A percentile compares a stretch with the other conserved stretches of the same genome.
phyloP scores from a whole-genome alignment of 1,284 basidiomycete genomes.

The Cryptococcus sp. region DNA sequence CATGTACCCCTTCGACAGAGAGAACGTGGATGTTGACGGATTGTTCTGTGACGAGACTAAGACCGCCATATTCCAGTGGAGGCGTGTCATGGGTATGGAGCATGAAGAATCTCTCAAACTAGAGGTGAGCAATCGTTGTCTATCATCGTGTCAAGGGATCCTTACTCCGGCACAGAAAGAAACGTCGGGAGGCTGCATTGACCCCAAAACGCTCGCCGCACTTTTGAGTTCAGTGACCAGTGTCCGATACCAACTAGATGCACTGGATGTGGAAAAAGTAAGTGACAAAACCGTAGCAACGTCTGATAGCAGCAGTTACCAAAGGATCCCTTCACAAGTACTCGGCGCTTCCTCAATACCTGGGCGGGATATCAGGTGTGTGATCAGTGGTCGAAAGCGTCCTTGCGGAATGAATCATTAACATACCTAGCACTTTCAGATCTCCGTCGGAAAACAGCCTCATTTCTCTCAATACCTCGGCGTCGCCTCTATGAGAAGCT shows the following conservation, averaged over 20 bases:
- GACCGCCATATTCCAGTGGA: conserved; percentile 43
- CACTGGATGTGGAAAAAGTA: conserved; percentile 40
- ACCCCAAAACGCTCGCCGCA: conserved; percentile 43
- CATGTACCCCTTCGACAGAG: conserved; percentile 22
- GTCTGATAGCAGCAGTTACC: conserved; percentile 24
- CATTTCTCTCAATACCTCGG: conserved; percentile 25
- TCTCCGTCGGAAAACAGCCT: neutral
- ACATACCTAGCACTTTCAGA: neutral
- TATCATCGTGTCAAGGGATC: neutral
- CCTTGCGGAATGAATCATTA: neutral
- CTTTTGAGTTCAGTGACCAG: conserved; percentile 47
- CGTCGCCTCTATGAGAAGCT: conserved; percentile 31
- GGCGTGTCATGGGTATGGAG: conserved; percentile 49
- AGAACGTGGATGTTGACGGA: conserved; percentile 41
- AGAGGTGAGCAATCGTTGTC: conserved; percentile 32
- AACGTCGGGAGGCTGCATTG: conserved; percentile 49
- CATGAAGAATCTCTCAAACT: conserved; percentile 43
- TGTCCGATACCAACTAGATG: conserved; percentile 42
- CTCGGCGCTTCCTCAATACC: conserved; percentile 37
- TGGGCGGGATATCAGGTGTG: conserved; percentile 36
- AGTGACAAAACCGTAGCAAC: conserved; percentile 5
- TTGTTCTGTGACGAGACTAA: conserved; percentile 52
- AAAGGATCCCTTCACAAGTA: conserved; percentile 43
- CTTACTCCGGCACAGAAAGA: conserved; percentile 36
- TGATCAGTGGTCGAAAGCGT: neutral